Conservation (phyloP, 225 moss, liverwort and hornwort species). For the Physcomitrium patens region DNA sequence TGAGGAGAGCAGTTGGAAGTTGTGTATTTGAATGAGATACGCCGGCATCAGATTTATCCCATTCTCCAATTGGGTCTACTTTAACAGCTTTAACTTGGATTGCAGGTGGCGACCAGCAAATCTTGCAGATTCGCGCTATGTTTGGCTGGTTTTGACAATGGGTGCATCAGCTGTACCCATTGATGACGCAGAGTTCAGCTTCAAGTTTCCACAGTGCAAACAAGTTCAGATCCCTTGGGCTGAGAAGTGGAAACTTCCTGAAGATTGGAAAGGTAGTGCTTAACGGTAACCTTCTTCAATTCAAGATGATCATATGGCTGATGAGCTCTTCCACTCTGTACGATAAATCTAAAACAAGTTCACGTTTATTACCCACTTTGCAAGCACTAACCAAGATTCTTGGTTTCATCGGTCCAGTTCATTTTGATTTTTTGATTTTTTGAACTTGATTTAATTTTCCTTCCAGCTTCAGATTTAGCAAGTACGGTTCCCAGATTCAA, state of each 20-base stretch:
- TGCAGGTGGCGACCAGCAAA: slow-evolving; percentile 92
- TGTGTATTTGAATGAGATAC: background rate
- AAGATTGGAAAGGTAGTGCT: slow-evolving; percentile 60
- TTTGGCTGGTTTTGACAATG: slow-evolving; percentile 89
- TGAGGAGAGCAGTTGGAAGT: background rate
- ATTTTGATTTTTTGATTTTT: background rate
- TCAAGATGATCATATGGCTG: slow-evolving; percentile 6
- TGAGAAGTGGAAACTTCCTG: slow-evolving; percentile 80
- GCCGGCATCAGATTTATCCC: background rate
- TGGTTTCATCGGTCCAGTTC: slow-evolving; percentile 26
- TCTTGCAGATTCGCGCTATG: slow-evolving; percentile 86
- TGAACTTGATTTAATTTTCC: background rate
- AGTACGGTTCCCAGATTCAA: slow-evolving; percentile 21
- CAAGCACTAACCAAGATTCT: slow-evolving; percentile 26
- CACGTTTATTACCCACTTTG: slow-evolving; percentile 10
- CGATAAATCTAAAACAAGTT: slow-evolving; percentile 29
- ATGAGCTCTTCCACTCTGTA: slow-evolving; percentile 32
- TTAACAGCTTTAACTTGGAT: slow-evolving; percentile 9
- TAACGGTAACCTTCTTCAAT: slow-evolving; percentile 23
- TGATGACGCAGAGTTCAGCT: slow-evolving; percentile 63
- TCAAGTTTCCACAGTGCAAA: slow-evolving; percentile 72
- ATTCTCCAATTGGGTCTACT: background rate
- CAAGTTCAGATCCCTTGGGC: slow-evolving; percentile 80
- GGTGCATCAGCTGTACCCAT: slow-evolving; percentile 71
- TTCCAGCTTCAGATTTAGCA: slow-evolving; percentile 19